Evolutionary conservation across 371 early-diverging fungal genomes (phyloP).

Genomic region (Smittium mucronatum): DNA sequence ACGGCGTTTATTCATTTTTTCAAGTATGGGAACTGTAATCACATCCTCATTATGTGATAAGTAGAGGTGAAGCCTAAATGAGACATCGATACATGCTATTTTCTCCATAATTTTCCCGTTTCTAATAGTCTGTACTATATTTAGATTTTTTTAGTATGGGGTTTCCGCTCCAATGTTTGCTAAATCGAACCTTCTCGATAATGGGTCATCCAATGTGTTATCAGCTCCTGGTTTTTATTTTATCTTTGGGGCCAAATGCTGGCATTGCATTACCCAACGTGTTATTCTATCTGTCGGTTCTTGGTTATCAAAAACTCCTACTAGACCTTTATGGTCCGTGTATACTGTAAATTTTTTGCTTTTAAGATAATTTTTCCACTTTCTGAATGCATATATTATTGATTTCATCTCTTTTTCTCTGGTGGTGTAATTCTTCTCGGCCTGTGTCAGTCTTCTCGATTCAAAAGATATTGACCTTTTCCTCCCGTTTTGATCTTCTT

Average conservation of each 20-base stretch:
- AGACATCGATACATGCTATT: not conserved
- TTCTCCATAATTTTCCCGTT: not conserved
- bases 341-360: constrained; percentile 14
- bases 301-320: constrained; percentile 11
- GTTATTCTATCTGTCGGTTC: constrained; percentile 8
- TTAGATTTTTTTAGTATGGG: not conserved
- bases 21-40: not conserved
- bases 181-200: not conserved
- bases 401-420: constrained; percentile 18
- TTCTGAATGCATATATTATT: constrained; percentile 13
- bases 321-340: constrained; percentile 16
- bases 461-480: constrained; percentile 18
- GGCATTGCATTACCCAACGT: constrained; percentile 5
- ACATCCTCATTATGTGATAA: not conserved
- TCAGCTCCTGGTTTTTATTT: not conserved
- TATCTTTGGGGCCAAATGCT: not conserved
- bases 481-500: constrained; percentile 12
- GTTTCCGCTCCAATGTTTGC: not conserved
- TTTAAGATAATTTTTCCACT: constrained; percentile 14
- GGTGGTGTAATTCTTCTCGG: constrained; percentile 21
- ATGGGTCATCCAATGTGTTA: not conserved
- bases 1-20: not conserved
- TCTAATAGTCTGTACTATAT: not conserved
- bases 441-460: constrained; percentile 11
- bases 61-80: not conserved